These are phyloP conservation scores for Speleostelium caveatum DNA, from an alignment of 78 protist species.

Conservation along the genomic window DNA sequence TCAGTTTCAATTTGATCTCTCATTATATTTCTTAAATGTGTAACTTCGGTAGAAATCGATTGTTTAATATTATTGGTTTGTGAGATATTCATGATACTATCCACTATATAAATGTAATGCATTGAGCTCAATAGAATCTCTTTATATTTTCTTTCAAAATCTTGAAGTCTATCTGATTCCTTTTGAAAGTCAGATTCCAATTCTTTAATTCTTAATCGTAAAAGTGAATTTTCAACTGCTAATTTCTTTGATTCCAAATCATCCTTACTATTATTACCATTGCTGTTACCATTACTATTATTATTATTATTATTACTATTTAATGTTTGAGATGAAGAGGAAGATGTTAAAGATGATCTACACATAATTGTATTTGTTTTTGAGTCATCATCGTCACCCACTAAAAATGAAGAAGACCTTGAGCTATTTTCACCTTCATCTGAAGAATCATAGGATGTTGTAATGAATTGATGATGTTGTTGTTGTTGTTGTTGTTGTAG, in stretches of 20 bases:
- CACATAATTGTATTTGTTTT: conserved; percentile 16
- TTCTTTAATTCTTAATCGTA: conserved; percentile 20
- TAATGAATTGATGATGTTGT: no score
- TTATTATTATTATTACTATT: not conserved
- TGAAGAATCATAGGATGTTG: not conserved
- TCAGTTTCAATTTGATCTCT: conserved; percentile 72
- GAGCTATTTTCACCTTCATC: not conserved
- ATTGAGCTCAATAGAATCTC: conserved; percentile 59
- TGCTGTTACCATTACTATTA: not conserved
- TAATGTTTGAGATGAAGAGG: not conserved
- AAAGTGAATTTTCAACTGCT: not conserved
- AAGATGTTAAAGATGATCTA: not conserved
- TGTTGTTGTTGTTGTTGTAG: not conserved
- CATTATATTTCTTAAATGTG: conserved; percentile 52
- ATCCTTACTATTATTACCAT: not conserved
- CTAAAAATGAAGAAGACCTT: conserved; percentile 7
- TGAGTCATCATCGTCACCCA: conserved; percentile 3
- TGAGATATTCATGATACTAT: conserved; percentile 23
- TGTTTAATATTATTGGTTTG: conserved; percentile 22
- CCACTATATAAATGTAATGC: conserved; percentile 70
- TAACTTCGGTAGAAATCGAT: conserved; percentile 22
- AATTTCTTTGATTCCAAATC: not conserved
- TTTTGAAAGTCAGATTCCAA: conserved; percentile 17
- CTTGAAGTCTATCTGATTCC: conserved; percentile 15
- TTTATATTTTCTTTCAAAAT: conserved; percentile 44